Base-by-base conservation (phyloP, 352 stramenopile genomes). In the Aphanomyces stellatus region DNA sequence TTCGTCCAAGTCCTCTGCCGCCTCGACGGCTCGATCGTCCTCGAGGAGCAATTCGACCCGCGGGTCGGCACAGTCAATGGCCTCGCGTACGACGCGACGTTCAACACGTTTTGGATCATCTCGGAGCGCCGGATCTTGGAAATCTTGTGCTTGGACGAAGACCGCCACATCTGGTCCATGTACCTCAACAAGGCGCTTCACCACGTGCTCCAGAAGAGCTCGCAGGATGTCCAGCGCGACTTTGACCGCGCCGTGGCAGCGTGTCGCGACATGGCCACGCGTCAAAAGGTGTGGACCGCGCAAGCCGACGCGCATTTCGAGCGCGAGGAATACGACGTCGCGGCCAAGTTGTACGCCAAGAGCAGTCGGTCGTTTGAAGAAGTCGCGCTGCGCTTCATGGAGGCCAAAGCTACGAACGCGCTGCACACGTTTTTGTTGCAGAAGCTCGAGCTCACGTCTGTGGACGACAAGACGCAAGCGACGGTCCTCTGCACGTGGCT, bases 401-500 rank as follows among this genome's bases (percentile, higher is more conserved):
- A 97, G 48, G 88, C 86, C 35, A 76, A 88, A 31, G 89, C 81
- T 24, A 85, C 80, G 13, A 79, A 88, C 34, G 90, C 91, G 6
- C 70, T 98, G 30, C 80, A 93, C 17, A 68, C 90, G 4, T 98
- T 97, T 59, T 73, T 98, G 65, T 61, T 95, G 3, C 79, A 95
- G 65, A 97, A 96, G 60, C 79, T 98, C 22, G 90, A 90, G 69
- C 83, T 76, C 24, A 75, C 97, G 53, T 75, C 75, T 24, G 66
- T 63, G 10, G 85, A 93, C 3, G 84, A 96, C 62, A 97, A 96
- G 72, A 96, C 88, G 3, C 91, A 97, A 73, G 86, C 93, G 61
- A 97, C 89, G 3, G 89, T 97, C 51, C 70, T 97, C 13, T 96
- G 87, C 55, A 96, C 91, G 28, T 97, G 91, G 91, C 90, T 98